Percentiles rank a stretch among this genome's conserved stretches.
These are phyloP conservation scores for Atractiella rhizophila DNA, from an alignment of 768 basidiomycete species.

Conservation along the genomic window DNA sequence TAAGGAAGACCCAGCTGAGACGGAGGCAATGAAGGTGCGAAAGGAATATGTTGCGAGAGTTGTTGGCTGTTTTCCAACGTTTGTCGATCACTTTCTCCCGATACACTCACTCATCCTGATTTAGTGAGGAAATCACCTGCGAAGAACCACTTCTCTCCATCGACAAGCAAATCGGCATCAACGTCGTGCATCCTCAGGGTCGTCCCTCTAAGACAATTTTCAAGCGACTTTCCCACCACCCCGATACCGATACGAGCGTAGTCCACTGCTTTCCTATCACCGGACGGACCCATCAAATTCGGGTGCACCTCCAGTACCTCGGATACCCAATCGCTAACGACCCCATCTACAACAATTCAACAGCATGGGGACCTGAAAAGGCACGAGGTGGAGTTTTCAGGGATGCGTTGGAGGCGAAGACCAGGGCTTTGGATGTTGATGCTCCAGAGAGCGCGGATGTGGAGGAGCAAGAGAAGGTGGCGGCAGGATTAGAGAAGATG, in stretches of 20 bases:
- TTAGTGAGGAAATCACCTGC: constrained; percentile 52
- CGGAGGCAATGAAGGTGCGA: constrained; percentile 33
- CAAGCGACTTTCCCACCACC: constrained; percentile 53
- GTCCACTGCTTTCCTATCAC: constrained; percentile 71
- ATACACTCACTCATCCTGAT: background rate
- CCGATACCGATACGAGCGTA: constrained; percentile 53
- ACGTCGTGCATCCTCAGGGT: constrained; percentile 82
- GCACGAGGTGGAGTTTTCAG: constrained; percentile 16
- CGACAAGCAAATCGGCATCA: constrained; percentile 88
- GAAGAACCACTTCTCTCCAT: constrained; percentile 71
- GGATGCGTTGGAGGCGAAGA: background rate
- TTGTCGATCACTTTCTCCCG: constrained; percentile 21
- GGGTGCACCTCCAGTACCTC: constrained; percentile 85
- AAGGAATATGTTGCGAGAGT: constrained; percentile 74
- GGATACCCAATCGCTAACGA: constrained; percentile 89
- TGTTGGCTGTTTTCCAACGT: constrained; percentile 63
- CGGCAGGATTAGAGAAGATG: too few relatives aligned
- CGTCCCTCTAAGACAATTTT: constrained; percentile 85
- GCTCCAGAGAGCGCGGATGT: background rate
- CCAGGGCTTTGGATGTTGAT: background rate
- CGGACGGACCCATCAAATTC: constrained; percentile 85
- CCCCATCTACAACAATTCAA: constrained; percentile 53
- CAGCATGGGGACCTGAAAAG: constrained; percentile 20
- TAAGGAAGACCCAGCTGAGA: too few relatives aligned
- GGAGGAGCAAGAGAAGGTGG: constrained; percentile 14